Evolutionary conservation across 352 stramenopile genomes (phyloP).

Genomic region (Phytopythium chamaehyphon): DNA sequence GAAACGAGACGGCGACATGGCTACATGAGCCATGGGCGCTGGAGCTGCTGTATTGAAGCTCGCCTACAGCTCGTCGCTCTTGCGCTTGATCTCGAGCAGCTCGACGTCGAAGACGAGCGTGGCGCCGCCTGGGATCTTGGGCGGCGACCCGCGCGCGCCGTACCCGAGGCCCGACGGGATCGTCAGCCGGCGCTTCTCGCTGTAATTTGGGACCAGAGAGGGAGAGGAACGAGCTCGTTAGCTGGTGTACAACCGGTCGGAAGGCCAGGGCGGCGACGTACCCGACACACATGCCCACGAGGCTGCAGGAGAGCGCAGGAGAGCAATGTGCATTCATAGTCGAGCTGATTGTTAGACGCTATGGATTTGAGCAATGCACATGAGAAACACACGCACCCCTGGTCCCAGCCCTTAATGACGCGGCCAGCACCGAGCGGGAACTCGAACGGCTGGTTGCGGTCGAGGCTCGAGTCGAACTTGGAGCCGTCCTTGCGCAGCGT

Average conservation of each 20-base stretch:
- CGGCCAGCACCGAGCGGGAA: slow-evolving; percentile 93
- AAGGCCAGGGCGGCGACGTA: slow-evolving; percentile 31
- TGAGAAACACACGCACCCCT: slow-evolving; percentile 58
- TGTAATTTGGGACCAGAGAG: no score
- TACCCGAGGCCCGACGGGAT: slow-evolving; percentile 92
- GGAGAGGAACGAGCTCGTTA: no score
- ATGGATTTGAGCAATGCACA: no score
- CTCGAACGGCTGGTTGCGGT: slow-evolving; percentile 91
- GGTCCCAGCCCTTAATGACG: slow-evolving; percentile 94
- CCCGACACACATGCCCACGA: slow-evolving; percentile 86
- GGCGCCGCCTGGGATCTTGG: slow-evolving; percentile 91
- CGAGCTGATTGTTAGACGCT: no score
- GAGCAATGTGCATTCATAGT: no score
- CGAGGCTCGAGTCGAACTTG: slow-evolving; percentile 97
- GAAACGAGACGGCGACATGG: no score
- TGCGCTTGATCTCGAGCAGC: slow-evolving; percentile 93
- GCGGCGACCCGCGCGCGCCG: slow-evolving; percentile 88
- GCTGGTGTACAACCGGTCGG: no score
- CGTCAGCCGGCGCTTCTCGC: slow-evolving; percentile 84
- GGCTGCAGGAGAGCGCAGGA: slow-evolving; percentile 24
- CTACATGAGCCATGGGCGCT: no score
- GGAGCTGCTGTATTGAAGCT: slow-evolving; percentile 1
- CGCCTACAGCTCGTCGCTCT: slow-evolving; percentile 47
- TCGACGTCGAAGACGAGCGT: slow-evolving; percentile 97
- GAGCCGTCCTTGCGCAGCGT: slow-evolving; percentile 94